Evolutionary conservation across 1,284 basidiomycete species (phyloP), one percentile per base, ranked within the genome.

Genomic region (Rhodofomes roseus): DNA sequence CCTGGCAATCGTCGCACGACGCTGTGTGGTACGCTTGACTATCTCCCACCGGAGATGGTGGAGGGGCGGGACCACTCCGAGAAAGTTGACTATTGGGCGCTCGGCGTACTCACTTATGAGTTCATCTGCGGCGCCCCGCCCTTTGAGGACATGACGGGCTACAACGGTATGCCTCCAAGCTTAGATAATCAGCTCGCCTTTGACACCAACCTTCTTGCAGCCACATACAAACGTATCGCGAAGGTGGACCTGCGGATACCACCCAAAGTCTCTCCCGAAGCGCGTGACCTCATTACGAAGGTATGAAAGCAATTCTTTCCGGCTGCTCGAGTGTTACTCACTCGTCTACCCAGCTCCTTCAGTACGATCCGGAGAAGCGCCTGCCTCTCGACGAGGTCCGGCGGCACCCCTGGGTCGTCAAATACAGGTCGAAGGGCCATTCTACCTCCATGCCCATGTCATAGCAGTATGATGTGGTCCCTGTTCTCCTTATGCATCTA

Each of bases 11-110:
- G 94, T 63, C 78, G 95, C 44, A 90, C 85, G 71, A 98, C 95
- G 0, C 81, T 98, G 4, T 98, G 96, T 68, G 96, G 96, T 3
- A 99, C 97, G 3, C 78, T 98, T 52, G 97, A 99, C 74, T 99
- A 99, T 71, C 83, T 99, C 1, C 96, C 97, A 0, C 97, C 97
- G 14, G 97, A 99, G 79, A 99, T 99, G 97, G 92, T 99, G 14
- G 94, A 98, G 68, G 89, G 89, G 0, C 89, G 83, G 64, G 89
- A 90, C 61, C 94, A 97, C 69, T 88, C 83, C 50, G 92, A 95
- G 70, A 90, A 89, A 68, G 95, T 97, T 36, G 97, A 99, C 69
- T 83, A 96, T 56, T 99, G 97, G 97, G 96, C 97, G 0, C 79
- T 99, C 11, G 97, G 97, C 44, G 96, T 99, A 4, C 80, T 99